Conservation (phyloP, 352 stramenopile species). For the Globisporangium splendens region DNA sequence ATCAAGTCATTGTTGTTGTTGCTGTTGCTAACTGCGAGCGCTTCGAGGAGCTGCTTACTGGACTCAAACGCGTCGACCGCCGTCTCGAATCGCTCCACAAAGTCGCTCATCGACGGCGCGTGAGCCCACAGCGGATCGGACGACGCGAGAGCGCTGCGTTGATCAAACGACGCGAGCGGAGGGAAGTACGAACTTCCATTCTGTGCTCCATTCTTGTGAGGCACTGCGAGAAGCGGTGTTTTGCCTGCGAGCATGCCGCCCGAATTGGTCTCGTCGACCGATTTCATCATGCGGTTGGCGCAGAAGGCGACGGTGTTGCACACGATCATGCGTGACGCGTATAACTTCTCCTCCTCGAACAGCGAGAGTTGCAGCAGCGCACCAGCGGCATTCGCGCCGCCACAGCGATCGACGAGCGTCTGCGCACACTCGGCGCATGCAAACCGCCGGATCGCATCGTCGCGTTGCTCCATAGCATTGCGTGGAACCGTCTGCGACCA, state of each 20-base stretch:
- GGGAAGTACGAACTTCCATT: slow-evolving; percentile 34
- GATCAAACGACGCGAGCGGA: slow-evolving; percentile 46
- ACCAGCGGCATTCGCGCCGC: slow-evolving; percentile 20
- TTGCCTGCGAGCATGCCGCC: slow-evolving; percentile 25
- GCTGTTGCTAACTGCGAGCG: slow-evolving; percentile 13
- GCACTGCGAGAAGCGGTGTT: slow-evolving; percentile 44
- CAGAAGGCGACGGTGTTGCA: slow-evolving; percentile 78
- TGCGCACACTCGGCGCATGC: slow-evolving; percentile 39
- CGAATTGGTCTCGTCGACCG: slow-evolving; percentile 29
- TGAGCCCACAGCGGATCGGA: slow-evolving; percentile 61
- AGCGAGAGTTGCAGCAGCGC: slow-evolving; percentile 54
- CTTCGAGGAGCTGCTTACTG: slow-evolving; percentile 37
- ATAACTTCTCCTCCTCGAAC: slow-evolving; percentile 78
- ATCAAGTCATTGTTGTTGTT: slow-evolving; percentile 3
- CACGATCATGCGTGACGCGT: slow-evolving; percentile 76
- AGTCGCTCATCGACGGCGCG: slow-evolving; percentile 57
- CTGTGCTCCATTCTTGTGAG: slow-evolving; percentile 26
- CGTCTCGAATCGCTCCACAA: slow-evolving; percentile 52
- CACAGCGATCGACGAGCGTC: slow-evolving; percentile 38
- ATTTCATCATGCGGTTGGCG: slow-evolving; percentile 63
- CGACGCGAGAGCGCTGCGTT: slow-evolving; percentile 40
- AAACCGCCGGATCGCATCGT: slow-evolving; percentile 35
- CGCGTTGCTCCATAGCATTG: slow-evolving; percentile 48
- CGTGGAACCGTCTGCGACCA: slow-evolving; percentile 39
- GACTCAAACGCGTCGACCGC: slow-evolving; percentile 43